Percentiles rank a stretch among this genome's conserved stretches.
Conservation (phyloP, 1,139 yeast species). For the Zygosaccharomyces pseudobailii region DNA sequence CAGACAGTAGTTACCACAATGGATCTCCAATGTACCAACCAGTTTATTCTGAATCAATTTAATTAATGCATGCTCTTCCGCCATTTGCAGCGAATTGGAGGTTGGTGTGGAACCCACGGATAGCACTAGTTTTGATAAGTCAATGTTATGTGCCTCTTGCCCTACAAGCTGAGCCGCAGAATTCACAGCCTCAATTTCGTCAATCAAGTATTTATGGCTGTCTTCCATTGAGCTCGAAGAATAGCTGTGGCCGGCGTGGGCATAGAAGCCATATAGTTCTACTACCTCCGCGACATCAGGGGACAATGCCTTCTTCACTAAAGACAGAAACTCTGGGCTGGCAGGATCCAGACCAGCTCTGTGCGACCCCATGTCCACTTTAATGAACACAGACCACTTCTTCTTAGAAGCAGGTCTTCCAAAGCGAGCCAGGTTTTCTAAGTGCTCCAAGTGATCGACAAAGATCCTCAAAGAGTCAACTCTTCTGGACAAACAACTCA, state of each 20-base stretch:
- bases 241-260: background rate
- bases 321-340: background rate
- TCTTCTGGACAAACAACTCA: background rate
- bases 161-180: background rate
- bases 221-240: background rate
- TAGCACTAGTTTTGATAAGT: background rate
- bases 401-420: background rate
- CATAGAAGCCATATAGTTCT: background rate
- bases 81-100: background rate
- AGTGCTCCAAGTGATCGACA: background rate
- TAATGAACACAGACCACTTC: background rate
- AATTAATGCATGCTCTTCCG: background rate
- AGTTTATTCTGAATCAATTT: background rate
- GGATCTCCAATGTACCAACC: background rate
- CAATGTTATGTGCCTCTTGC: background rate
- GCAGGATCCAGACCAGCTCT: background rate
- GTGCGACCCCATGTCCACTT: background rate
- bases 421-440: background rate
- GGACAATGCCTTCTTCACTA: background rate
- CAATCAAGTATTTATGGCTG: background rate
- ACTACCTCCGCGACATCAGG: background rate
- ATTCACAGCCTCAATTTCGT: background rate
- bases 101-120: background rate
- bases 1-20: background rate
- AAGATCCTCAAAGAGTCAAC: background rate